Evolutionary conservation across 208 protist species (phyloP).

Genomic region (Strigomonas culicis): DNA sequence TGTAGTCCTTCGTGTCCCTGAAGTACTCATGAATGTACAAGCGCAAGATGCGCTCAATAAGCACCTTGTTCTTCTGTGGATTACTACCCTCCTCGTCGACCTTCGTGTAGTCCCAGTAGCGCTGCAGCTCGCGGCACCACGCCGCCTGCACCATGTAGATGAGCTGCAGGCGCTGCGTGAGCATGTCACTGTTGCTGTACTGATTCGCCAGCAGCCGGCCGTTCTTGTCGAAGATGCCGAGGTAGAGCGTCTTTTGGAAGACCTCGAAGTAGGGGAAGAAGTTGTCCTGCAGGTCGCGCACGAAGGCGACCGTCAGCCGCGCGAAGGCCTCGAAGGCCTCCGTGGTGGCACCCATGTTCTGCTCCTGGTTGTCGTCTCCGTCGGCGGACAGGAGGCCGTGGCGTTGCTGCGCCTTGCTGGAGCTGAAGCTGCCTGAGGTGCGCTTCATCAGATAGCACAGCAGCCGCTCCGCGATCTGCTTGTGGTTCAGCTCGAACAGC

Average conservation of each 20-base stretch:
- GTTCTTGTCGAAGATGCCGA: conserved; percentile 66
- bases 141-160: conserved; percentile 78
- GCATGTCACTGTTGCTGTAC: neutral
- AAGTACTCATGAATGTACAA: conserved; percentile 67
- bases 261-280: conserved; percentile 82
- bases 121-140: conserved; percentile 81
- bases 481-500: conserved; percentile 71
- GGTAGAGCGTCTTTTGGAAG: conserved; percentile 79
- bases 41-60: conserved; percentile 50
- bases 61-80: conserved; percentile 13
- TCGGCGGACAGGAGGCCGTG: neutral
- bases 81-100: neutral
- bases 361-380: neutral
- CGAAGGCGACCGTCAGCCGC: conserved; percentile 78
- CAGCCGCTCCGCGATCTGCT: conserved; percentile 72
- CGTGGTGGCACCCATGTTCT: conserved; percentile 21
- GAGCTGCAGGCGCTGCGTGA: conserved; percentile 53
- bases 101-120: conserved; percentile 32
- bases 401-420: conserved; percentile 5
- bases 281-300: conserved; percentile 62
- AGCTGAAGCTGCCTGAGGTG: conserved; percentile 20
- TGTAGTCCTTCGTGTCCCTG: conserved; percentile 73
- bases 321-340: conserved; percentile 86
- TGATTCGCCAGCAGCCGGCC: conserved; percentile 67
- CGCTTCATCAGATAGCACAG: conserved; percentile 54